Evolutionary conservation across 345 rosid genomes (phyloP), one percentile per base, ranked within the genome.

Genomic region (Brassica juncea): DNA sequence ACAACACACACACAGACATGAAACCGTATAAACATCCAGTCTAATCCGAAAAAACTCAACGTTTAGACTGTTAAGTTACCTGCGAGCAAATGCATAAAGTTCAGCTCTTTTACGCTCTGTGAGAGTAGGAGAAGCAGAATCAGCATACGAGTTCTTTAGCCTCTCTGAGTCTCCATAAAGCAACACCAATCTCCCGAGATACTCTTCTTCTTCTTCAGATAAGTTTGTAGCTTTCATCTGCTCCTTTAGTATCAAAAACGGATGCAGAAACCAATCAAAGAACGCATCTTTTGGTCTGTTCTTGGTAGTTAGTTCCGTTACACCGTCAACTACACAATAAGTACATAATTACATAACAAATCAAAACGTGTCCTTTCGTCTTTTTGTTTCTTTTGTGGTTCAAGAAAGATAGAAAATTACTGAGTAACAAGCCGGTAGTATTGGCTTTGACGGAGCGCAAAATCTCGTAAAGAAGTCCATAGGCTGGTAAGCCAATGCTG

Each of bases 261-360:
- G 99, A 76, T 88, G 78, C 59, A 95, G 81, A 85, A 95, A 95
- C 99, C 98, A 95, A 66, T 93, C 98, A 62, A 86, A 95, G 86
- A 90, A 87, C 3, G 86, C 84, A 7, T 95, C 99, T 82, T 88
- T 93, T 0, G 99, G 98, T 72, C 94, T 78, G 85, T 91, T 93
- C 8, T 85, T 75, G 83, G 77, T 84, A 4, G 97, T 93, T 84
- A 96, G 25, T 84, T 93, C 98, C 0, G 89, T 82, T 49, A 39
- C 70, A 66, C 82, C 64, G 4, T 90, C 94, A 25, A 81, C 99
- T 95, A 73, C 81, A 82, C 68, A 52, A 11, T 8, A 44, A 44
- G 4, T 44, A n/a, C 52, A 62, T 71, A 70, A 61, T 58, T 44
- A 6, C 2, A 76, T 1, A 59, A 49, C 10, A 71, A n/a, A 35